phyloP scores from a whole-genome alignment of 345 rosid species.

The Moricandia moricandioides region DNA sequence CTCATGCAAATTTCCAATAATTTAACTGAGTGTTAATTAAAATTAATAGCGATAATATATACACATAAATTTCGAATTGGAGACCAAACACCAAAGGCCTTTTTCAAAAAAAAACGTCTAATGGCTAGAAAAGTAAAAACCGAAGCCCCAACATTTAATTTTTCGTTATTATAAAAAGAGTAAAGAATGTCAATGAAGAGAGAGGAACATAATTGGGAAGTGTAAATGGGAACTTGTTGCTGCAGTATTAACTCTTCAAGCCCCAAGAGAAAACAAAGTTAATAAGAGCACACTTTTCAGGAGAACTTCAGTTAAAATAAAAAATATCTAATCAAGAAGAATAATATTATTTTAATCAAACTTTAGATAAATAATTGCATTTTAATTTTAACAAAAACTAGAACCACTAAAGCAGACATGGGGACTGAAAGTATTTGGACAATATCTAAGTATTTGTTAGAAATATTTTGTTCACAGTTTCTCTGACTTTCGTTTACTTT shows the following conservation, averaged over 20 bases:
- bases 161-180: neutral
- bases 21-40: neutral
- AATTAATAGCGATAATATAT: neutral
- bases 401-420: no score
- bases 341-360: no score
- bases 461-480: no score
- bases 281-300: no score
- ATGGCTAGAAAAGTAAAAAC: conserved; percentile 1
- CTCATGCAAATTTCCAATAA: neutral
- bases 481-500: no score
- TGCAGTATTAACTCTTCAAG: conserved; percentile 35
- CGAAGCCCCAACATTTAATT: neutral
- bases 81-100: neutral
- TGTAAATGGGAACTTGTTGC: conserved; percentile 44
- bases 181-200: conserved; percentile 22
- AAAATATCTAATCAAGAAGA: no score
- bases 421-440: no score
- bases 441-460: no score
- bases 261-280: conserved; percentile 36
- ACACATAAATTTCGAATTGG: neutral
- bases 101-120: conserved; percentile 27
- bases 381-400: no score
- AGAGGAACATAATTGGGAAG: conserved; percentile 31
- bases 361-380: no score
- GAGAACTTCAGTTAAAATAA: no score